Evolutionary conservation across 768 basidiomycete species (phyloP), one percentile per base, ranked within the genome.

Genomic region (Peribolospora kevripleyi): DNA sequence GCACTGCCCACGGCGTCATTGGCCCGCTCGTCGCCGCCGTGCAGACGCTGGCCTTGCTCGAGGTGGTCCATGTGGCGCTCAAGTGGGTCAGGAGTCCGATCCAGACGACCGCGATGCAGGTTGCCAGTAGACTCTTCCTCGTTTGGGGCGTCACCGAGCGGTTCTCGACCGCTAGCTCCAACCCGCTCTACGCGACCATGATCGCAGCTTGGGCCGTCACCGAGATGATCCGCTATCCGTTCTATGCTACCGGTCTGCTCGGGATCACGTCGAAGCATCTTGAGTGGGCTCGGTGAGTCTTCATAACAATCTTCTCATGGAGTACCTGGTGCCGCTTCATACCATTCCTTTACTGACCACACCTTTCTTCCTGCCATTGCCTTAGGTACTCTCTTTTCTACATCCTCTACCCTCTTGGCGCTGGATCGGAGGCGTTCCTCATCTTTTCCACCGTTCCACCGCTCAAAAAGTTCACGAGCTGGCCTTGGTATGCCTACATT

Each of bases 361-460:
- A 25, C 25, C 25, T 25, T 25, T 25, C 25, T 25, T 41, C 9
- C 37, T 82, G 74, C 71, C 66, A 81, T 47, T 6, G 6, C 5
- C 51, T 48, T 42, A 85, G 91, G 54, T 98, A 97, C 73, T 83
- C 87, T 14, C 76, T 85, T 6, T 98, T 97, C 69, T 91, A 82
- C 68, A 58, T 87, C 50, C 75, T 95, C n/a, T 97, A 98, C 70
- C 88, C 85, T 4, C 65, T 87, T 36, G 93, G 93, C 48, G 91
- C 93, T 1, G 75, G 76, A 5, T 87, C 84, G 36, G 93, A 98
- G 68, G 88, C 87, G 0, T 76, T 81, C 65, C 73, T 91, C 55
- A 81, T 79, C 63, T 79, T 78, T 63, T 74, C 79, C 1, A 82
- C 84, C 4, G 74, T 93, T 41, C 82, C 83, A 42, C 54, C 25